These are phyloP conservation scores for Cercospora citrullina DNA, from an alignment of 2,329 filamentous ascomycete genomes.

Conservation along the genomic window DNA sequence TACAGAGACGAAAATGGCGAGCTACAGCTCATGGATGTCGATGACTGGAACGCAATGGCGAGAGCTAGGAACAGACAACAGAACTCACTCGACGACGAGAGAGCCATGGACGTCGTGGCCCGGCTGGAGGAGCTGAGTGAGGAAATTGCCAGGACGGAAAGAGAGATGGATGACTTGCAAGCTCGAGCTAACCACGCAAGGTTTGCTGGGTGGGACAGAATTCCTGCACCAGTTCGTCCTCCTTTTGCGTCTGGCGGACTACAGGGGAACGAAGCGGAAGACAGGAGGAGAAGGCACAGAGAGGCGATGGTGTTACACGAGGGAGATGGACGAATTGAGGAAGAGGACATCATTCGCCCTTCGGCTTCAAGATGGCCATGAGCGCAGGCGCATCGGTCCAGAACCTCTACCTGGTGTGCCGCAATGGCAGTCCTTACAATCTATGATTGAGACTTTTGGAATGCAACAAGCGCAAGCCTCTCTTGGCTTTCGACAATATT, in stretches of 20 bases:
- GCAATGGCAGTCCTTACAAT: too few relatives aligned
- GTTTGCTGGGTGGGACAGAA: slow-evolving; percentile 26
- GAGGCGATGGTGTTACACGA: slow-evolving; percentile 89
- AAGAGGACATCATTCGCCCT: slow-evolving; percentile 63
- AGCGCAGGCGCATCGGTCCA: not conserved
- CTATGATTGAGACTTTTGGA: too few relatives aligned
- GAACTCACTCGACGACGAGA: slow-evolving; percentile 7
- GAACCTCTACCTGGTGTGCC: too few relatives aligned
- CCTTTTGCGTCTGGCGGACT: not conserved
- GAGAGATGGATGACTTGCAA: slow-evolving; percentile 56
- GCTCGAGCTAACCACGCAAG: slow-evolving; percentile 49
- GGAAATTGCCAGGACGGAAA: slow-evolving; percentile 20
- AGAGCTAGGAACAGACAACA: slow-evolving; percentile 8
- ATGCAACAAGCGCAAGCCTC: too few relatives aligned
- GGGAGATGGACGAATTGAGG: slow-evolving; percentile 66
- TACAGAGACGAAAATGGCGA: slow-evolving; percentile 10
- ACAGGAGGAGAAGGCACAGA: slow-evolving; percentile 66
- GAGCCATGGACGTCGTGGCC: slow-evolving; percentile 13
- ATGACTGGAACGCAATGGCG: slow-evolving; percentile 15
- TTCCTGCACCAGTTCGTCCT: slow-evolving; percentile 6
- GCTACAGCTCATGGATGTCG: slow-evolving; percentile 11
- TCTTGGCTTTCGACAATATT: too few relatives aligned
- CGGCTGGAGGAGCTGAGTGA: slow-evolving; percentile 22
- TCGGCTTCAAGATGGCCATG: not conserved
- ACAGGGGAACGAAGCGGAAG: slow-evolving; percentile 61